Evolutionary conservation across 2,329 filamentous ascomycete genomes (phyloP), one percentile per base, ranked within the genome.

Genomic region (Fusarium sarcochroum): DNA sequence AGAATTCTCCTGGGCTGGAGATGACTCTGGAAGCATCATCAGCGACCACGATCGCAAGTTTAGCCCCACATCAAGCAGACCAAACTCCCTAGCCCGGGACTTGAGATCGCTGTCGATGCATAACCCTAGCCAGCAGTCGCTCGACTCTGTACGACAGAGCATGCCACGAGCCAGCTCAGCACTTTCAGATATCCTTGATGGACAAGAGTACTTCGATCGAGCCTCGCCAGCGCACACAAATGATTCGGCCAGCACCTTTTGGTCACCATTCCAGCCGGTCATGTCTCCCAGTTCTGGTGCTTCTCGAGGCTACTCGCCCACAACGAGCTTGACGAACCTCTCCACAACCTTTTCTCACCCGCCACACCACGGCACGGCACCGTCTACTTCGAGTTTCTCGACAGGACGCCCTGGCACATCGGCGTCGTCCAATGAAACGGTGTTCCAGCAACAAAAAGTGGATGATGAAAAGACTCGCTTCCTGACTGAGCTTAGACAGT

Each of bases 201-300:
- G 88, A 10, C 88, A 89, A 68, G 89, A 93, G 76, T 88, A 92
- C 79, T 87, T 97, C 79, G 86, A 92, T 62, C 79, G 87, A 72
- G 85, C 86, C 4, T 93, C 90, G 18, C 90, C 91, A 0, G 85
- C 91, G 1, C 83, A 92, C 42, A 90, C 91, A 0, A 90, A 91
- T 60, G 93, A 96, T 72, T 91, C 93, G 0, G 86, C 87, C 23
- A 89, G 89, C 17, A 96, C 93, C 0, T 97, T 95, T 76, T 98
- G 94, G 93, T 97, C 94, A 4, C 93, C 93, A 0, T 94, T 95
- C 71, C 91, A 93, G 62, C 89, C 89, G 0, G 84, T 87, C 1
- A 86, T 90, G 63, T 89, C 91, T 2, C 87, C 89, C 0, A 77
- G 90, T 81, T 76, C 93, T 76, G 81, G 85, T 78, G 77, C 86